Base-by-base conservation (phyloP, 371 early-diverging fungal species). In the Saksenaea oblongispora region DNA sequence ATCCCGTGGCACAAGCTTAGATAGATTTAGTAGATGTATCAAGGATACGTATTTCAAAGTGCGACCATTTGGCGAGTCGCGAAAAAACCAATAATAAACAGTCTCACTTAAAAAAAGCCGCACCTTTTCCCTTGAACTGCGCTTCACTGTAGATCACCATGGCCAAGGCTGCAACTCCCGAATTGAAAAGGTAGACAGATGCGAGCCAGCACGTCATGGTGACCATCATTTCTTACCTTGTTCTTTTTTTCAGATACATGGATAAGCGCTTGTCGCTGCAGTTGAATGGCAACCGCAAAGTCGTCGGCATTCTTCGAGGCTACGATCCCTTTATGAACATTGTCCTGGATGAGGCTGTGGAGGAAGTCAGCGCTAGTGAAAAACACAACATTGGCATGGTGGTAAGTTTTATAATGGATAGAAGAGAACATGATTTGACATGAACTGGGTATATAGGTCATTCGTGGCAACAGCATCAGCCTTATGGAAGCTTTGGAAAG, bases 241-340 rank as follows among this genome's bases (percentile, higher is more conserved):
- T 34, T 34, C 56, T 0, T 65, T 41, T 44, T 7, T 9, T 17
- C 74, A 95, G 94, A 76, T 97, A 95, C 72, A 96, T 99, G 96
- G 98, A 98, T 82, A 98, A 97, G 86, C 87, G 86, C 59, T 82
- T 99, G 66, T 84, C 88, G 64, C 84, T 98, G 63, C 91, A 95
- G 74, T 79, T 99, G 62, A 99, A 98, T 74, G 95, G 94, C 47
- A 87, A 88, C 74, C 88, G 99, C 62, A 88, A 89, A 75, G 94
- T 99, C 18, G 88, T 88, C 39, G 99, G 98, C 53, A 84, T 96
- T 36, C 89, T 99, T 71, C 92, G 98, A 58, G 99, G 99, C 27
- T 99, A 85, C 67, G 99, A 99, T 75, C 94, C 99, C 17, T 99
- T 98, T 80, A 94, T 98, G 97, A 99, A 99, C 84, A 75, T 99